Conservation (phyloP, 2,329 filamentous ascomycete genomes). For the Lasiodiplodia hormozganensis region DNA sequence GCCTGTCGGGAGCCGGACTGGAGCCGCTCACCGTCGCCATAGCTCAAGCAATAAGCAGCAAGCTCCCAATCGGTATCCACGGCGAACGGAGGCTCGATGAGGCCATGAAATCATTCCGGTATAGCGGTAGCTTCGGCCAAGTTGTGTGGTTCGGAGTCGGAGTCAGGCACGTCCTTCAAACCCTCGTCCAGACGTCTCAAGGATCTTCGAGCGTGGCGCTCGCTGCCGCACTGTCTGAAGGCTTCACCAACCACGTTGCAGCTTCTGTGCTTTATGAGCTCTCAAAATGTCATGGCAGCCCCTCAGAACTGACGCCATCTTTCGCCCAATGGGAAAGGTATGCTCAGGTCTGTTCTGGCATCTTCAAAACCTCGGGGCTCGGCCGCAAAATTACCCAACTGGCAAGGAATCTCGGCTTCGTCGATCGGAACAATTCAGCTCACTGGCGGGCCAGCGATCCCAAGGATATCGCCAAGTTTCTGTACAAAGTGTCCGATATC, state of each 20-base stretch:
- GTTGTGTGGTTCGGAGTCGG: slow-evolving; percentile 32
- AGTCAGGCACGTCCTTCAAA: slow-evolving; percentile 30
- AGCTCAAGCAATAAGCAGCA: slow-evolving; percentile 30
- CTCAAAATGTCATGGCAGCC: slow-evolving; percentile 22
- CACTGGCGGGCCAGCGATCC: slow-evolving; percentile 15
- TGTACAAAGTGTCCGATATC: slow-evolving; percentile 17
- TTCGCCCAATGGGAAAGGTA: slow-evolving; percentile 29
- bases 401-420: not conserved
- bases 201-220: slow-evolving; percentile 30
- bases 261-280: slow-evolving; percentile 29
- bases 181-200: slow-evolving; percentile 31
- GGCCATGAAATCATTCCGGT: slow-evolving; percentile 28
- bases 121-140: slow-evolving; percentile 25
- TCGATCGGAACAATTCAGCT: not conserved
- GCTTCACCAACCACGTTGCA: not conserved
- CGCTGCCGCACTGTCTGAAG: slow-evolving; percentile 23
- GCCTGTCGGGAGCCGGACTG: slow-evolving; percentile 30
- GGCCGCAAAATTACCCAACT: slow-evolving; percentile 27
- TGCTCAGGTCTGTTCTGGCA: slow-evolving; percentile 20
- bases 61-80: slow-evolving; percentile 28
- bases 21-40: slow-evolving; percentile 32
- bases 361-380: slow-evolving; percentile 26
- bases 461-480: slow-evolving; percentile 19
- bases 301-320: slow-evolving; percentile 26
- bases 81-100: slow-evolving; percentile 31